phyloP scores from a whole-genome alignment of 306 rosid species.

The Cicer pinnatifidum region DNA sequence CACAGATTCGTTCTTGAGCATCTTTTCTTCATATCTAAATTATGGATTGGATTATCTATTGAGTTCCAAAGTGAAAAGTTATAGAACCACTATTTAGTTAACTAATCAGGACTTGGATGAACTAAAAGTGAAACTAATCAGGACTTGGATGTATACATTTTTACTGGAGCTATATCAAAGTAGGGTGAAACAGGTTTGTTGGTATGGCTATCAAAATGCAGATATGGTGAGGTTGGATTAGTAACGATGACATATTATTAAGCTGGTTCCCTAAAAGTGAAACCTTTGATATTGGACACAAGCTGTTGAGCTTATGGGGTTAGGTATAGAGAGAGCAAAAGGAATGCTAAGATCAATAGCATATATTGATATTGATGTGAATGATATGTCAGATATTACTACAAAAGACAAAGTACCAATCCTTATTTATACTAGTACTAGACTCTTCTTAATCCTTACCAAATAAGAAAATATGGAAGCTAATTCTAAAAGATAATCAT shows the following conservation, averaged over 20 bases:
- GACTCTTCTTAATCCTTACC: background rate
- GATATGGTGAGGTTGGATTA: constrained; percentile 18
- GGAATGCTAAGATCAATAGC: background rate
- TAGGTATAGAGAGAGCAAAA: background rate
- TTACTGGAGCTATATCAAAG: constrained; percentile 13
- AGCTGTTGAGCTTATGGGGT: constrained; percentile 14
- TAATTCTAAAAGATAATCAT: background rate
- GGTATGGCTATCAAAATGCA: background rate
- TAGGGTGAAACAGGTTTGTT: constrained; percentile 27
- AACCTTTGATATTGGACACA: constrained; percentile 3
- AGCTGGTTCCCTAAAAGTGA: constrained; percentile 22
- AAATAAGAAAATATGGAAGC: background rate
- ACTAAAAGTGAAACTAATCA: too few species aligned
- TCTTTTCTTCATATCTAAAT: background rate
- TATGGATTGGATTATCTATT: constrained; percentile 19
- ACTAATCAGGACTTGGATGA: constrained; percentile 1
- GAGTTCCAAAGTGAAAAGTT: background rate
- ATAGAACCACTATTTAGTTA: too few species aligned
- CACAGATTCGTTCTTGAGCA: constrained; percentile 30
- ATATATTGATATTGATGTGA: background rate
- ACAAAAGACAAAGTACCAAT: background rate
- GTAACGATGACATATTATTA: constrained; percentile 1
- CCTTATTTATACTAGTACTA: background rate
- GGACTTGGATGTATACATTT: constrained; percentile 11
- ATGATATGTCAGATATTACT: background rate